Evolutionary conservation across 805 yeast species (phyloP), one percentile per base, ranked within the genome.

Genomic region (Ogataea pilisensis): DNA sequence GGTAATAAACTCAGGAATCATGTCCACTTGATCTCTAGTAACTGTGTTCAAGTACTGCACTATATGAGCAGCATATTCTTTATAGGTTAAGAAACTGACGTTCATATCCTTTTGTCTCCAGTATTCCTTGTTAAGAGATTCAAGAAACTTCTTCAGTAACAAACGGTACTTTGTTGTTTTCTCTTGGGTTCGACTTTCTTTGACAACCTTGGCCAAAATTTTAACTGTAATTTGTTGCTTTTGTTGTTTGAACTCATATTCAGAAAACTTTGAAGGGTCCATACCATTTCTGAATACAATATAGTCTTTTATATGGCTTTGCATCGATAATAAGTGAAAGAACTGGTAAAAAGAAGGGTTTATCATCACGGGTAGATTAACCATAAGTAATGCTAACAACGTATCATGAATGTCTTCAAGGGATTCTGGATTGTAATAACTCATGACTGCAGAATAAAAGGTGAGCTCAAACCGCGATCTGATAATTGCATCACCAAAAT

Each of bases 31-130:
- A 4, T 47, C 38, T 5, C 37, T 28, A 1, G 55, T 53, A 18
- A 60, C 57, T 0, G 58, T 50, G 34, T 49, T 55, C 11, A 61
- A 14, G 34, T 60, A 61, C 13, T 54, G 31, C 1, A 57, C 31
- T 4, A 54, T 24, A n/a, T 51, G 49, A 19, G 38, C 42, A 1
- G 55, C 39, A 34, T 45, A 57, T 0, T 48, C 48, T 21, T 32
- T 44, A 16, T 50, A 50, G 3, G 18, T 28, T 2, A 24, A 12
- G 19, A 20, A 36, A 13, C 28, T 19, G 7, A 29, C 13, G 3
- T 12, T n/a, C 2, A 21, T 5, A 8, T 29, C 38, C 35, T 42
- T 46, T 12, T 38, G 45, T 8, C 30, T 11, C 46, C 46, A 44
- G 32, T 53, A 57, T 26, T 53, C 55, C 12, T 35, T 34, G 35